phyloP scores from a whole-genome alignment of 2,329 filamentous ascomycete species.

The Aureobasidium sp. region DNA sequence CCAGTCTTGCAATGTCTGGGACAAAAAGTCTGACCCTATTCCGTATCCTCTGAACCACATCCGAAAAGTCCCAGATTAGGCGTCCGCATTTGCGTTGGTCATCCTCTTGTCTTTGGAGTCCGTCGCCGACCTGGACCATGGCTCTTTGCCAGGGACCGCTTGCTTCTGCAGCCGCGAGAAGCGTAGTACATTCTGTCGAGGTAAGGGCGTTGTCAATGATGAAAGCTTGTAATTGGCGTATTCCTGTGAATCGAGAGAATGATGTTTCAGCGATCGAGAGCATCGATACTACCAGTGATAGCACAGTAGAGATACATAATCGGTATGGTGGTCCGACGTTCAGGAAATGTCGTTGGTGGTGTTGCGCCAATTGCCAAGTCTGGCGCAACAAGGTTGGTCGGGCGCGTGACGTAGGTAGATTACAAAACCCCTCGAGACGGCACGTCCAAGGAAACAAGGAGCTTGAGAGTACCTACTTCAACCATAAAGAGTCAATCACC shows the following conservation, averaged over 20 bases:
- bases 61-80: conserved; percentile 65
- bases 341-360: not conserved
- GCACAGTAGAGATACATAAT: not conserved
- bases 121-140: conserved; percentile 58
- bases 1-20: conserved; percentile 33
- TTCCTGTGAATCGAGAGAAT: conserved; percentile 38
- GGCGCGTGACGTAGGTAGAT: not conserved
- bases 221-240: conserved; percentile 52
- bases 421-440: not conserved
- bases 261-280: not conserved
- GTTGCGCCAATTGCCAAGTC: not conserved
- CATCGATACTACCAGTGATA: not conserved
- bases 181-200: conserved; percentile 53
- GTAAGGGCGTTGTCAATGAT: conserved; percentile 59
- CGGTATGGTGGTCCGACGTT: not conserved
- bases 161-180: conserved; percentile 47
- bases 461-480: not conserved
- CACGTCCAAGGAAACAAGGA: not conserved
- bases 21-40: conserved; percentile 24
- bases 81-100: conserved; percentile 64
- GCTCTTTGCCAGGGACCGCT: conserved; percentile 56
- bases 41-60: conserved; percentile 20
- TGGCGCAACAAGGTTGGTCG: not conserved
- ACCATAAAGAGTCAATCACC: not conserved
- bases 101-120: conserved; percentile 50